A percentile compares a stretch with the other conserved stretches of the same genome.
phyloP scores from a whole-genome alignment of 1,284 basidiomycete species.

The Trametes polyzona region DNA sequence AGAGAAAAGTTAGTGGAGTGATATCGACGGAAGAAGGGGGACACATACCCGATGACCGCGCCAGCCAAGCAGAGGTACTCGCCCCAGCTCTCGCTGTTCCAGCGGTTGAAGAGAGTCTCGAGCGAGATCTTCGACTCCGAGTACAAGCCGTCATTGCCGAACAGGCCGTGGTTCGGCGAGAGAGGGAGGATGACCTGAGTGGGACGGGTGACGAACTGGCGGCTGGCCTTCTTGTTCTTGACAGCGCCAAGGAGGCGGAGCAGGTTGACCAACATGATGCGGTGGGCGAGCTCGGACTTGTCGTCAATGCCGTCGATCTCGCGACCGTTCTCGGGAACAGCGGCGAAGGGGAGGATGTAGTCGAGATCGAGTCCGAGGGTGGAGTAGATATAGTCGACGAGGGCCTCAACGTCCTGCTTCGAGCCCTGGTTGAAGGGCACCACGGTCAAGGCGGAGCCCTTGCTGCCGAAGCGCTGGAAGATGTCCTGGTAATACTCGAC shows the following conservation, averaged over 20 bases:
- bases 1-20: slow-evolving; percentile 20
- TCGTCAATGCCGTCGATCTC: slow-evolving; percentile 98
- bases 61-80: slow-evolving; percentile 98
- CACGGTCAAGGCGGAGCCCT: slow-evolving; percentile 94
- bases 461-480: slow-evolving; percentile 94
- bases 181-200: slow-evolving; percentile 98
- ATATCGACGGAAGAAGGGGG: not conserved
- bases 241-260: slow-evolving; percentile 95
- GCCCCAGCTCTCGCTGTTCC: slow-evolving; percentile 99
- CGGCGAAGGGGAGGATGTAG: slow-evolving; percentile 98
- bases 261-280: slow-evolving; percentile 95
- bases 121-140: slow-evolving; percentile 98
- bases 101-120: slow-evolving; percentile 97
- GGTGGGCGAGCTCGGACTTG: slow-evolving; percentile 96
- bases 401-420: slow-evolving; percentile 95
- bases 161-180: slow-evolving; percentile 97
- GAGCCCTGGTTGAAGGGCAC: slow-evolving; percentile 99
- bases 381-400: slow-evolving; percentile 98
- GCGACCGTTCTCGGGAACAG: slow-evolving; percentile 97
- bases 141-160: slow-evolving; percentile 98
- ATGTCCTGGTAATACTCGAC: slow-evolving; percentile 99
- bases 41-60: slow-evolving; percentile 90
- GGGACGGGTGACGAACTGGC: slow-evolving; percentile 95
- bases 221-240: slow-evolving; percentile 97
- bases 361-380: slow-evolving; percentile 95